Conservation (phyloP, 2,329 filamentous ascomycete genomes). For the Nannizzia gypsea region DNA sequence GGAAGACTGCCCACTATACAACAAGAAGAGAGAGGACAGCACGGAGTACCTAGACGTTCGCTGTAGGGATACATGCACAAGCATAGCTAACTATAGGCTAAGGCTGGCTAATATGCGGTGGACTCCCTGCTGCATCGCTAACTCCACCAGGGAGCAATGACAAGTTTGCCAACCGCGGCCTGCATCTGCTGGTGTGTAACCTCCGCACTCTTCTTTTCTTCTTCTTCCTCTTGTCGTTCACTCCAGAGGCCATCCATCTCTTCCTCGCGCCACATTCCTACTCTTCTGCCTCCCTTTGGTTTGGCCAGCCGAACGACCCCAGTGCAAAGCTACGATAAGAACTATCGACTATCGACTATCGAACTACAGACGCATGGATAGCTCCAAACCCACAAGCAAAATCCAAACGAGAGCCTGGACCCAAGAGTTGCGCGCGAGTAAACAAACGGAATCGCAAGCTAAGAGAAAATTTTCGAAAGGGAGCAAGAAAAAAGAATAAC, state of each 20-base stretch:
- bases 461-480: neutral
- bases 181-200: constrained; percentile 3
- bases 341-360: too few relatives aligned
- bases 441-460: neutral
- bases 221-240: neutral
- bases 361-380: neutral
- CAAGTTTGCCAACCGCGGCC: constrained; percentile 5
- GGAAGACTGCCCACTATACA: neutral
- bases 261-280: neutral
- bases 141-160: constrained; percentile 4
- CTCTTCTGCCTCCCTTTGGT: neutral
- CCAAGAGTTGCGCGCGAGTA: neutral
- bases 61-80: neutral
- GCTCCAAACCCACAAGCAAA: neutral
- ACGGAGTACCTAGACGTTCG: neutral
- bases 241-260: neutral
- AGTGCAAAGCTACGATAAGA: neutral
- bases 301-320: neutral
- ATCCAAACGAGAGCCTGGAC: neutral
- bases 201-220: neutral
- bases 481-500: neutral
- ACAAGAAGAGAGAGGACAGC: neutral
- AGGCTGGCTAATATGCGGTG: neutral
- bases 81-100: neutral
- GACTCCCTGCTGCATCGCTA: neutral